Evolutionary conservation across 306 rosid species (phyloP), one percentile per base, ranked within the genome.

Genomic region (Quercus berberidifolia): DNA sequence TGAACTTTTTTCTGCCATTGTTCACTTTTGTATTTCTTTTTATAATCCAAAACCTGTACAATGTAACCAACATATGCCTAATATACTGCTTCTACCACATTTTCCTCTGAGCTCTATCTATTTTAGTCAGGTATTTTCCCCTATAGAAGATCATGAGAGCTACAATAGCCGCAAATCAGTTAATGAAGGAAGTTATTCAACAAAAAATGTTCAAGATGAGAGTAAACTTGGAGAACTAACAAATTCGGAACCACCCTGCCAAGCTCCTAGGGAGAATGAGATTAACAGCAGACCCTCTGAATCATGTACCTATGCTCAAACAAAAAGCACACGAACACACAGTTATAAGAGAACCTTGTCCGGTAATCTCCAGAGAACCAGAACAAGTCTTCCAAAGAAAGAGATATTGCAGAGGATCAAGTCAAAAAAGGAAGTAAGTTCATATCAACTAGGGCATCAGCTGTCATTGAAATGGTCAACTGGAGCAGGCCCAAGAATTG

Each of bases 401-500:
- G 78, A 76, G 55, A 55, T 82, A 71, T 73, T 76, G 63, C 57
- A 76, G 33, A 77, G 81, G 57, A 82, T 82, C 69, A 63, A 82
- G 26, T 62, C 81, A 63, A 82, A 55, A 76, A 76, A 55, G 56
- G 70, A 72, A 72, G 81, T 56, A 35, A 71, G 67, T 11, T 82
- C 81, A 46, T 76, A 73, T 64, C 81, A 76, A 71, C 31, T 82
- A 54, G 71, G 74, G 3, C 31, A 72, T 38, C 71, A 33, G 54
- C 69, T 76, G 3, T 62, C 76, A 38, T 25, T 63, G 49, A 60
- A 71, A 33, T 81, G 85, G 77, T 81, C 81, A 59, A 76, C 74
- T 3, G 78, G 78, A 58, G 81, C 80, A 5, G 84, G 77, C 55
- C 84, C 80, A 3, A 81, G 80, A 70, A 81, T 76, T 30, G 81